These are phyloP conservation scores for Chlorella sp. DNA, from an alignment of 139 green algal species.

Conservation along the genomic window DNA sequence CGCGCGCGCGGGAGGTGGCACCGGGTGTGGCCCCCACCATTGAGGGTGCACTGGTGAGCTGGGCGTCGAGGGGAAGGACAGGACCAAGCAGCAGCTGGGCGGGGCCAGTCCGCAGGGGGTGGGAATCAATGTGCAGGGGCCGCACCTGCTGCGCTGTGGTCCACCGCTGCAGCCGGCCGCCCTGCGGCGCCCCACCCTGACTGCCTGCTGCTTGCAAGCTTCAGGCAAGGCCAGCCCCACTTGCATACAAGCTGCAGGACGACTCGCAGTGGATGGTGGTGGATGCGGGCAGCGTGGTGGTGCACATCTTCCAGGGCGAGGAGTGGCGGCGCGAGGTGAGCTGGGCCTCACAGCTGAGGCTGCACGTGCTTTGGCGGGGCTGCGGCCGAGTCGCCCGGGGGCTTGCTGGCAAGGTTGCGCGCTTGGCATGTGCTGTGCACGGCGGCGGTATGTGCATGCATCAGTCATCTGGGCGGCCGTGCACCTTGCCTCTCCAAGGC, in stretches of 20 bases:
- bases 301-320: slow-evolving; percentile 41
- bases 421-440: too few relatives aligned
- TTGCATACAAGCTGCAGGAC: not conserved
- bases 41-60: slow-evolving; percentile 28
- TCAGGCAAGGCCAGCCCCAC: not conserved
- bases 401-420: not conserved
- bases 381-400: too few relatives aligned
- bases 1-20: slow-evolving; percentile 44
- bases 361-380: not conserved
- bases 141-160: not conserved
- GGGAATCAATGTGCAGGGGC: not conserved
- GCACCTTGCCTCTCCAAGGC: too few relatives aligned
- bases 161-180: not conserved
- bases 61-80: not conserved
- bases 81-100: not conserved
- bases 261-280: slow-evolving; percentile 44
- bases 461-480: too few relatives aligned
- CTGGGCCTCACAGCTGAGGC: too few relatives aligned
- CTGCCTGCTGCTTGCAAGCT: not conserved
- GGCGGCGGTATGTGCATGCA: too few relatives aligned
- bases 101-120: too few relatives aligned
- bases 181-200: not conserved
- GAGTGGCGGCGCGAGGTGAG: not conserved
- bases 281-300: slow-evolving; percentile 47
- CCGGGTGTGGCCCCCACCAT: slow-evolving; percentile 41